phyloP scores from a whole-genome alignment of 495 filamentous ascomycete species.

The Aspergillus bridgeri region DNA sequence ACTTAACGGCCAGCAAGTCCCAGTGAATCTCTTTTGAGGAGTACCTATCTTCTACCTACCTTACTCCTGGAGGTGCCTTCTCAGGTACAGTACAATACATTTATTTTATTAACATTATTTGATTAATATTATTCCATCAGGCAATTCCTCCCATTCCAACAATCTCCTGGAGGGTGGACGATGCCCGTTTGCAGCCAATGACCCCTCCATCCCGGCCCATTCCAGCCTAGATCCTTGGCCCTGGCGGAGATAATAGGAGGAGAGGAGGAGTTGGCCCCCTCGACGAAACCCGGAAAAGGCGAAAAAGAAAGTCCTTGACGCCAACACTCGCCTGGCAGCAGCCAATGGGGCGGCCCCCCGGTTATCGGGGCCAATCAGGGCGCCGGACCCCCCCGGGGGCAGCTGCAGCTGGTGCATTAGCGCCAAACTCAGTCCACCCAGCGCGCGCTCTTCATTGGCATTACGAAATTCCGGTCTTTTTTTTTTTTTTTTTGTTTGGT shows the following conservation, averaged over 20 bases:
- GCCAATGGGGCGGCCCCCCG: constrained; percentile 15
- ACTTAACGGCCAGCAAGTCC: no score
- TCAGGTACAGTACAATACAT: no score
- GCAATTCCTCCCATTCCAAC: no score
- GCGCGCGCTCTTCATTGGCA: constrained; percentile 7
- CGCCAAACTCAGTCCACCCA: constrained; percentile 6
- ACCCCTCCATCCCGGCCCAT: not conserved
- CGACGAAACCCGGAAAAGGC: not conserved
- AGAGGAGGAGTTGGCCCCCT: not conserved
- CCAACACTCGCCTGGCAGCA: constrained; percentile 13
- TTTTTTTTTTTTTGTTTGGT: no score
- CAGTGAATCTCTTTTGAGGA: no score
- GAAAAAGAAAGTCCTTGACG: no score
- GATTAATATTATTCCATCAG: no score
- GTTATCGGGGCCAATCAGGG: not conserved
- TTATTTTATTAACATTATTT: no score
- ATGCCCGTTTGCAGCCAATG: constrained; percentile 14
- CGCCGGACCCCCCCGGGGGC: not conserved
- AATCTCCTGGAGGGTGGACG: no score
- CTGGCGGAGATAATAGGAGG: not conserved
- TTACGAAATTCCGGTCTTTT: not conserved
- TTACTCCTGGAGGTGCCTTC: no score
- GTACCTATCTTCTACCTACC: no score
- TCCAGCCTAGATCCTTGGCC: constrained; percentile 2
- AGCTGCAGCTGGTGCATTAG: no score